Evolutionary conservation across 164 flowering plant genomes (phyloP), one percentile per base, ranked within the genome.

Genomic region (Cinnamomum chago): DNA sequence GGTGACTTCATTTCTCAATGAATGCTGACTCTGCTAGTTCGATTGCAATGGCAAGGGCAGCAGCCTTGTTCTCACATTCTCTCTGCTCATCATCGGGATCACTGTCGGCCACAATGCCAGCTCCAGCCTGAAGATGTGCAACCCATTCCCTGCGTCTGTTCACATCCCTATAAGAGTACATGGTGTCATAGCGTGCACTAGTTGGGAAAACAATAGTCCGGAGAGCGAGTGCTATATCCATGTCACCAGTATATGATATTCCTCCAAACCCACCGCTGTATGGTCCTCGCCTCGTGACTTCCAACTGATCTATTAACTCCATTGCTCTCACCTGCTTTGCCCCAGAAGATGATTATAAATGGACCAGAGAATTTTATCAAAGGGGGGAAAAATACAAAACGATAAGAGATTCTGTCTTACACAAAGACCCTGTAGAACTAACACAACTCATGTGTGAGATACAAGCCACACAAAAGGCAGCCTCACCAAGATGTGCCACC

Each of bases 191-290:
- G 6, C 86, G 88, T 15, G 76, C 58, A 23, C 76, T 81, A 13
- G 90, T 89, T 9, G 95, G 92, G 87, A 95, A 95, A 20, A 93
- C 94, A 2, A 95, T 90, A 51, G 99, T 95, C 58, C 97, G 89
- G 62, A 94, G 78, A 70, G 97, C 93, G 13, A 95, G 89, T 12
- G 97, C 95, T 67, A 95, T 88, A 76, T 92, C 97, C 97, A 93
- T 90, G 72, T 91, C 91, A 0, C 96, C 98, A 0, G 89, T 60
- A 72, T 90, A 95, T 50, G 97, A 92, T 65, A 95, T 84, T 66
- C 94, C 86, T 58, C 99, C 99, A 76, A 95, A 90, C 22, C 98
- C 98, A 18, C 99, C 98, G 72, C 98, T 88, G 62, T 93, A 95
- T 0, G 98, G 97, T 9, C 98, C 98, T 1, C 99, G 87, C 66